Evolutionary conservation across 495 filamentous ascomycete species (phyloP).

Genomic region (Articulospora tetracladia): DNA sequence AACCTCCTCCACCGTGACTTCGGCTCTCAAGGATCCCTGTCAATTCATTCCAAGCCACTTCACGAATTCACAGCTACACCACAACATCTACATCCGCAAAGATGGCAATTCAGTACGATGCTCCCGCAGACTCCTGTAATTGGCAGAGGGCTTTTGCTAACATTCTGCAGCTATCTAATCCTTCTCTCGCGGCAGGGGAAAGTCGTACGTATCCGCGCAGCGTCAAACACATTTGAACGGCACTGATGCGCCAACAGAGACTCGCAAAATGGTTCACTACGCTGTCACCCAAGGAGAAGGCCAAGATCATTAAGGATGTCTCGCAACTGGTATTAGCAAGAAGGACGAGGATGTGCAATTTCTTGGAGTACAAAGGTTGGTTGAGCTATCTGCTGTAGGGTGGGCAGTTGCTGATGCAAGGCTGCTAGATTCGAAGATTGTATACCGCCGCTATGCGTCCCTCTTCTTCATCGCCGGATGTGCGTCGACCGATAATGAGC

Average conservation of each 20-base stretch:
- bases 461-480: conserved; percentile 99
- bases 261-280: conserved; percentile 99
- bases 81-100: background rate
- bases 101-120: conserved; percentile 55
- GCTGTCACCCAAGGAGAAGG: conserved; percentile 95
- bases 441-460: conserved; percentile 97
- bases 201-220: conserved; percentile 68
- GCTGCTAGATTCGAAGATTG: conserved; percentile 85
- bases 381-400: background rate
- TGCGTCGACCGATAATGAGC: conserved; percentile 90
- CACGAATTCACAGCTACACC: background rate
- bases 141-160: conserved; percentile 32
- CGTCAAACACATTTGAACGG: conserved; percentile 4
- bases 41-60: background rate
- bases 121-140: background rate
- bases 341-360: conserved; percentile 98
- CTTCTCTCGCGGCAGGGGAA: conserved; percentile 97
- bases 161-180: conserved; percentile 80
- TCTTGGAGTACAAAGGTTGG: conserved; percentile 96
- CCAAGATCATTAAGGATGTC: conserved; percentile 99
- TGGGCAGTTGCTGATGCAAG: conserved; percentile 6
- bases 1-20: background rate
- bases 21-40: background rate
- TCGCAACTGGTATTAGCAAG: conserved; percentile 95
- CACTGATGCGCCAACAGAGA: conserved; percentile 57